Base-by-base conservation (phyloP, 2,329 filamentous ascomycete species). In the Botrytis medusae region DNA sequence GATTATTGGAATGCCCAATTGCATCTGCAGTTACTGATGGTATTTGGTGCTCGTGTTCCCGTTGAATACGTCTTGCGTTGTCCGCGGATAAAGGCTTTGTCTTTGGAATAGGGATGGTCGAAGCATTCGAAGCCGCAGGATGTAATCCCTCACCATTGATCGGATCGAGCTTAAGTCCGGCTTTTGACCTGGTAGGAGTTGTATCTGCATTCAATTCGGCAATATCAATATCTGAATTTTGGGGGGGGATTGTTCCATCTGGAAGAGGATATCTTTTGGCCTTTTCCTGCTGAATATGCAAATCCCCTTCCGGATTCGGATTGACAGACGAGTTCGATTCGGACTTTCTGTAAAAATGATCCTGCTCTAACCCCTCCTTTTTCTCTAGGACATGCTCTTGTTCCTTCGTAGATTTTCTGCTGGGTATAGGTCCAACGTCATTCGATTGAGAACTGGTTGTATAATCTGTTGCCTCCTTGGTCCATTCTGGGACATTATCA, bases 11-110 rank as follows among this genome's bases (percentile, higher is more conserved):
- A 25, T 72, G 64, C 37, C 77, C 76, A 67, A 85, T 82, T 34
- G 84, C 81, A 69, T 86, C 85, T 40, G 86, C 85, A 20, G 84
- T 81, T 51, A 82, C 81, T 4, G 84, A 83, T 25, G 89, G 88
- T 74, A 90, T 87, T 71, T 86, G 85, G 40, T 80, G 79, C 77
- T 90, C 87, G 14, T 84, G 82, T 69, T 86, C 80, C 74, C 84
- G 81, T 77, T 88, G 87, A 32, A 84, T 78, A 71, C 81, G 81
- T 72, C 83, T 83, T 42, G 85, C 84, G 71, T 84, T 80, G 12
- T 84, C 82, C n/a, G 84, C 77, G 42, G 84, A 82, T 2, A 77
- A 73, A 42, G 70, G 51, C 46, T 79, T 76, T 32, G 75, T 69
- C 20, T 73, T 74, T 14, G 83, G 82, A 8, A 78, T 69, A 7